phyloP scores from a whole-genome alignment of 768 basidiomycete genomes.

The Dacryopinax spathularia region DNA sequence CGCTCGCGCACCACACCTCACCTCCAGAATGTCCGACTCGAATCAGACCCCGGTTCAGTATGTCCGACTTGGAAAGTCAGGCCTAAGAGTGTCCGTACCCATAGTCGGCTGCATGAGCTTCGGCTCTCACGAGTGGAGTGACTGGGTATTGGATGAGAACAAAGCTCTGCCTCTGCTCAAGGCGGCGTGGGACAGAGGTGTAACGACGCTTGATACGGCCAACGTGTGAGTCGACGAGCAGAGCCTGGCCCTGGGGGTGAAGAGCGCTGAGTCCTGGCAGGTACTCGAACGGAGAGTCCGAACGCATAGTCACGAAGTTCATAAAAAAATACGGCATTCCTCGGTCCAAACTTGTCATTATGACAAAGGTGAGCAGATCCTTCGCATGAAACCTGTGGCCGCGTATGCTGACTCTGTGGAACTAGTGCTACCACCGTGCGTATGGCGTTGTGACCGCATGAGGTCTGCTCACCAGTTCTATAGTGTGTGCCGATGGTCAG shows the following conservation, averaged over 20 bases:
- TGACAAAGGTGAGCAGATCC: too few relatives aligned
- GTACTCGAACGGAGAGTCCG: slow-evolving; percentile 32
- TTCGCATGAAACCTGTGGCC: too few relatives aligned
- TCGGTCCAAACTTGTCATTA: slow-evolving; percentile 29
- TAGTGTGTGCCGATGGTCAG: not conserved
- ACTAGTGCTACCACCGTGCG: too few relatives aligned
- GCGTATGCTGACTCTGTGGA: too few relatives aligned
- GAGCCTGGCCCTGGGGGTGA: not conserved
- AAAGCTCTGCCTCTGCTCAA: slow-evolving; percentile 42
- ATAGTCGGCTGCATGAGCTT: slow-evolving; percentile 55
- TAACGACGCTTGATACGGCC: slow-evolving; percentile 38
- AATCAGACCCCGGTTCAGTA: not conserved
- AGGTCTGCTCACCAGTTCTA: too few relatives aligned
- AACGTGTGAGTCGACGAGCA: slow-evolving; percentile 14
- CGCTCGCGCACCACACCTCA: too few relatives aligned
- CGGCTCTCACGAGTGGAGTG: slow-evolving; percentile 38
- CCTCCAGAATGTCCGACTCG: not conserved
- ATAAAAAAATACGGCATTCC: slow-evolving; percentile 29
- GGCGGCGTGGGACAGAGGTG: slow-evolving; percentile 46
- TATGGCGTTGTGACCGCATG: too few relatives aligned
- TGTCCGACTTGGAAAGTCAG: slow-evolving; percentile 38
- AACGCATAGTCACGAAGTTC: slow-evolving; percentile 32
- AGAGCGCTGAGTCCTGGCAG: slow-evolving; percentile 11
- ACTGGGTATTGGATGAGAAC: slow-evolving; percentile 39
- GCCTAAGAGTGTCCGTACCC: slow-evolving; percentile 48